Evolutionary conservation across 2,329 filamentous ascomycete genomes (phyloP).

Genomic region (Teratosphaeria pseudoeucalypti): DNA sequence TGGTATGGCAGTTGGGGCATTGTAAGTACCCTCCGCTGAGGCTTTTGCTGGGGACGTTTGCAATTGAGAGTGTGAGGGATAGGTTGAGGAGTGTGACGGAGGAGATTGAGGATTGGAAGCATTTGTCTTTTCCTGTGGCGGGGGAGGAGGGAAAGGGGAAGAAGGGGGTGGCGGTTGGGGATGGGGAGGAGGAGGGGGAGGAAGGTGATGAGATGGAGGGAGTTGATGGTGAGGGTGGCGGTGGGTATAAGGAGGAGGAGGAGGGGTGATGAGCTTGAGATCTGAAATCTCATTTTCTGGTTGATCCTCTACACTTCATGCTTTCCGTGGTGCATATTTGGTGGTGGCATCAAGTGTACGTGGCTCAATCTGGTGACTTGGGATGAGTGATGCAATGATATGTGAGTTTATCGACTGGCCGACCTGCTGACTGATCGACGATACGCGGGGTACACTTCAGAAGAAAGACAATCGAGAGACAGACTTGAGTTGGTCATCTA

Average conservation of each 20-base stretch:
- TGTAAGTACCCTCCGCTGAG: conserved; percentile 87
- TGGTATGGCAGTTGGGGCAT: conserved; percentile 89
- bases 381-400: too few species aligned
- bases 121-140: conserved; percentile 25
- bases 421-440: background rate
- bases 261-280: background rate
- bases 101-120: conserved; percentile 46
- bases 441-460: background rate
- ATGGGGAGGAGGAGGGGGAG: conserved; percentile 8
- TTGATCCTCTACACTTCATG: too few species aligned
- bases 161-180: conserved; percentile 12
- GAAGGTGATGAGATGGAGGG: conserved; percentile 12
- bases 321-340: too few species aligned
- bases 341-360: too few species aligned
- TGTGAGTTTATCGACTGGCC: too few species aligned
- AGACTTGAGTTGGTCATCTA: conserved; percentile 22
- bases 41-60: conserved; percentile 81
- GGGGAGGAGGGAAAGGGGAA: conserved; percentile 20
- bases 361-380: too few species aligned
- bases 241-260: background rate
- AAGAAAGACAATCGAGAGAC: conserved; percentile 2
- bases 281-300: background rate
- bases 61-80: conserved; percentile 91
- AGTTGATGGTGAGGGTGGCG: conserved; percentile 11
- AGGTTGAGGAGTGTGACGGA: conserved; percentile 82